phyloP scores from a whole-genome alignment of 75 land plant species.

The Adiantum capillusveneris region DNA sequence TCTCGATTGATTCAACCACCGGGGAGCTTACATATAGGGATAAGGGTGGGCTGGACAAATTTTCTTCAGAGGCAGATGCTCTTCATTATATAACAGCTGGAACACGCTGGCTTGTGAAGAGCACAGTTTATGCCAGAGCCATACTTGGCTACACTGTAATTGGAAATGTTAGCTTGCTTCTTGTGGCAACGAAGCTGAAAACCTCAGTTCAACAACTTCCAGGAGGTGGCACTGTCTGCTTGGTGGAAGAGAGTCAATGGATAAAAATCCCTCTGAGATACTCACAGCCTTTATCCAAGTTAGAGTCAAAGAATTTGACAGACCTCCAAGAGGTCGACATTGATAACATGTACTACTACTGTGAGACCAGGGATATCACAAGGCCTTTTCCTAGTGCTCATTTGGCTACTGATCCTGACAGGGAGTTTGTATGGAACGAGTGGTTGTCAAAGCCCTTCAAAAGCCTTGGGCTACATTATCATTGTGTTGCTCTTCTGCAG shows the following conservation, averaged over 20 bases:
- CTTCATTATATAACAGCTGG: constrained; percentile 51
- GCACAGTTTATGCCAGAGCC: constrained; percentile 48
- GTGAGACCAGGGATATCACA: constrained; percentile 91
- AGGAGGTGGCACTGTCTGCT: constrained; percentile 85
- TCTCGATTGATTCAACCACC: constrained; percentile 91
- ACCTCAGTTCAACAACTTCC: constrained; percentile 67
- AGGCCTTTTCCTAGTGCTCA: constrained; percentile 82
- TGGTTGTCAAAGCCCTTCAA: constrained; percentile 82
- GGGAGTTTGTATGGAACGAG: constrained; percentile 95
- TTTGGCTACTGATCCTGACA: constrained; percentile 61
- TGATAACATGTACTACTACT: constrained; percentile 88
- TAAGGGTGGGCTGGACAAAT: constrained; percentile 49
- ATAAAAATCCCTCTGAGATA: constrained; percentile 64
- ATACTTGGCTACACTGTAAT: constrained; percentile 88
- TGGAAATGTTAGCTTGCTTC: constrained; percentile 66
- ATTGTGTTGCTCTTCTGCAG: constrained; percentile 92
- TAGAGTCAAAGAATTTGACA: constrained; percentile 68
- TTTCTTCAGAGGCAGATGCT: constrained; percentile 70
- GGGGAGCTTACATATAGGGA: constrained; percentile 55
- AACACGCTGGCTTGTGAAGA: constrained; percentile 60
- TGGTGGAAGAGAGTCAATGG: constrained; percentile 81
- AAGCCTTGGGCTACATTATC: constrained; percentile 66
- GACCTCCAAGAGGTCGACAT: constrained; percentile 71
- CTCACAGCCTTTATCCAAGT: constrained; percentile 80
- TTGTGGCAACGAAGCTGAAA: constrained; percentile 74